Evolutionary conservation across 441 rosid species (phyloP).

Genomic region (Pelargonium citronellum): DNA sequence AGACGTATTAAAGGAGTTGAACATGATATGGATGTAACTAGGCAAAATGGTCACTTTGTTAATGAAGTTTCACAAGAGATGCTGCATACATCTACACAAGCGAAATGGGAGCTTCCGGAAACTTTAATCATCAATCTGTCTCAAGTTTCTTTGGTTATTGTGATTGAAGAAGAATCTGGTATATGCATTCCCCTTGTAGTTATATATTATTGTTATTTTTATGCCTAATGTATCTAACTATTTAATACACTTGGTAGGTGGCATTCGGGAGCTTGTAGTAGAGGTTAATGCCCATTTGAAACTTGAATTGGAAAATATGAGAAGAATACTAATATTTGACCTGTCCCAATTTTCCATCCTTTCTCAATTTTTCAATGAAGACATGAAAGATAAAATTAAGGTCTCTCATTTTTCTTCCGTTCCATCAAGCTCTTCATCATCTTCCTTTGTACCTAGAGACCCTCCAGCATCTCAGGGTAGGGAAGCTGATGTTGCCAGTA

Average conservation of each 20-base stretch:
- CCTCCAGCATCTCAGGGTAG: conserved; percentile 31
- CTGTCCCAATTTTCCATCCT: conserved; percentile 57
- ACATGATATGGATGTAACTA: conserved; percentile 22
- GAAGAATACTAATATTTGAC: conserved; percentile 49
- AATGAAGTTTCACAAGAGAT: conserved; percentile 27
- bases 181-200: conserved; percentile 25
- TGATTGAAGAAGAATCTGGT: conserved; percentile 59
- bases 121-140: conserved; percentile 42
- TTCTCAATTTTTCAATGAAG: conserved; percentile 51
- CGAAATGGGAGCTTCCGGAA: conserved; percentile 38
- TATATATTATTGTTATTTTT: conserved; percentile 17
- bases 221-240: conserved; percentile 21
- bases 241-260: conserved; percentile 43
- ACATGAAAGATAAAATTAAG: conserved; percentile 39
- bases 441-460: conserved; percentile 36
- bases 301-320: conserved; percentile 37
- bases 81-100: conserved; percentile 27
- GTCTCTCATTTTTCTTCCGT: conserved; percentile 53
- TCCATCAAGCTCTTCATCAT: conserved; percentile 35
- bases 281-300: conserved; percentile 54
- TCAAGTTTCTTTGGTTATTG: conserved; percentile 54
- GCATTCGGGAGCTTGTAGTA: conserved; percentile 50
- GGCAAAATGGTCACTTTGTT: conserved; percentile 20
- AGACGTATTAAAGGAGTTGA: conserved; percentile 34
- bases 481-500: conserved; percentile 37